Base-by-base conservation (phyloP, 176 grass and related monocot species). In the Rhynchospora breviuscula region DNA sequence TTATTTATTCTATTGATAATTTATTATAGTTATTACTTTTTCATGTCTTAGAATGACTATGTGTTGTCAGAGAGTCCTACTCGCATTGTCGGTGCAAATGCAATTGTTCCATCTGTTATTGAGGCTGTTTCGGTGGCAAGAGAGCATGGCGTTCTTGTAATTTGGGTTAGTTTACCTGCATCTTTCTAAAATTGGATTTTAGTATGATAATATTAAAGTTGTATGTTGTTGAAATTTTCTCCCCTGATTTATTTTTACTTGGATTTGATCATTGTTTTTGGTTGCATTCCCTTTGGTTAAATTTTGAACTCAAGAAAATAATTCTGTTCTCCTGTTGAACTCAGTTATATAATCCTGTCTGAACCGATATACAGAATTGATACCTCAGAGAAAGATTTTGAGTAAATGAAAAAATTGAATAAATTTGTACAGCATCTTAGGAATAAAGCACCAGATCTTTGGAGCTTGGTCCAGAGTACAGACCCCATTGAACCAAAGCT, bases 111-210 rank as follows among this genome's bases (percentile, higher is more conserved):
- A 26, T 2, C 81, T 59, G 87, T 96, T 8, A 70, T 86, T 0
- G 80, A 88, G 76, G 93, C 89, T 21, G 87, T 96, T 5, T 78
- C 89, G n/a, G 68, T 90, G 0, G 91, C 91, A 3, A 80, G 90
- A 79, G 40, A 91, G 67, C 90, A 85, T 47, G 93, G 93, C 58
- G 64, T 96, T 77, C 83, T 93, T 80, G 57, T 96, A 61, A 80
- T 96, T 51, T 96, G 93, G 93, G 93, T 96, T 9, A 40, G 88
- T 29, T 29, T 29, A 29, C 26, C 17, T 61, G 48, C 17, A 4
- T n/a, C 68, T 85, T 85, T n/a, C 18, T 73, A 51, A 12, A 49
- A 54, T 45, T 59, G 11, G 40, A 53, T 60, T 63, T 63, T 70
- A 18, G 23, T 22, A 2, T 48, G 44, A n/a, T 73, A 48, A 51